phyloP scores from a whole-genome alignment of 768 basidiomycete species.

The Hericium alpestre region DNA sequence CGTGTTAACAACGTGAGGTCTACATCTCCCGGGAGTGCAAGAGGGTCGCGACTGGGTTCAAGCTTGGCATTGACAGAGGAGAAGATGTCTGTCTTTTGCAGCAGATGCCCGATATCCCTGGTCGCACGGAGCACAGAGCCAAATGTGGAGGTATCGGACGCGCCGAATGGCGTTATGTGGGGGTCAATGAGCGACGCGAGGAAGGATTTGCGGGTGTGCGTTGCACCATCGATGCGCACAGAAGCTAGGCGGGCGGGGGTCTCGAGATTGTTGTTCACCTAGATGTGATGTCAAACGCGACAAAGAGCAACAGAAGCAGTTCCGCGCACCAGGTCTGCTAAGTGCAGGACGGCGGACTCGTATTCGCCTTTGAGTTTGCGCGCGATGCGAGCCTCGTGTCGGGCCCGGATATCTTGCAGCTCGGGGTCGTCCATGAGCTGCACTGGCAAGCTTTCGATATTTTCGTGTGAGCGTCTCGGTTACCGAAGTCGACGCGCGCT shows the following conservation, averaged over 20 bases:
- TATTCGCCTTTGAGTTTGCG: constrained; percentile 68
- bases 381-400: constrained; percentile 68
- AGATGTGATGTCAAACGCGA: neutral
- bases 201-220: constrained; percentile 67
- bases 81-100: constrained; percentile 75
- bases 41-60: constrained; percentile 41
- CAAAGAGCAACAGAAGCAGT: neutral
- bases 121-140: constrained; percentile 63
- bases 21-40: constrained; percentile 51
- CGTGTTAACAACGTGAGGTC: constrained; percentile 72
- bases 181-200: constrained; percentile 72
- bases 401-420: constrained; percentile 47
- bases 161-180: constrained; percentile 25
- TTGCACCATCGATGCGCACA: constrained; percentile 74
- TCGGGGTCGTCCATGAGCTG: constrained; percentile 27
- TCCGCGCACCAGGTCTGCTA: constrained; percentile 50
- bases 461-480: neutral
- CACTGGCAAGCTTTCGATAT: neutral
- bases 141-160: constrained; percentile 28
- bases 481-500: neutral
- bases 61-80: constrained; percentile 51
- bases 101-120: constrained; percentile 49
- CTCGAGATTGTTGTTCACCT: constrained; percentile 43
- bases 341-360: constrained; percentile 52
- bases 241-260: constrained; percentile 60